Conservation (phyloP, 2,329 filamentous ascomycete genomes). For the Xylaria polymorpha region DNA sequence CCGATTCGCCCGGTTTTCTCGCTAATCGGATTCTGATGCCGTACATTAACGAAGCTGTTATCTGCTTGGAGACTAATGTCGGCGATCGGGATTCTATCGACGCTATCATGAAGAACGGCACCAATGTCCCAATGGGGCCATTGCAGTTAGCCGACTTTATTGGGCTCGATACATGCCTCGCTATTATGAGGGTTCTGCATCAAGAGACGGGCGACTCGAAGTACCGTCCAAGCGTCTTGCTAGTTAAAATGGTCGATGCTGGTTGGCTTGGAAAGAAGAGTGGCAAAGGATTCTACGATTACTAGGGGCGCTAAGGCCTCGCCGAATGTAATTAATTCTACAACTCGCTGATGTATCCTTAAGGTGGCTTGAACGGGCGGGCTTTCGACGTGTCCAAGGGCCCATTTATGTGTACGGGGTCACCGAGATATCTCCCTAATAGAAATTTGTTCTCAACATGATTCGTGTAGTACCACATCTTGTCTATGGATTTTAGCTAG, state of each 20-base stretch:
- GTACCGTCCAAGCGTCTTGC: conserved; percentile 87
- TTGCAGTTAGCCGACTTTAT: conserved; percentile 96
- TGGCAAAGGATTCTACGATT: conserved; percentile 95
- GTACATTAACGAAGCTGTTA: conserved; percentile 96
- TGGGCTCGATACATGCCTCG: conserved; percentile 92
- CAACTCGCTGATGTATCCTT: neutral
- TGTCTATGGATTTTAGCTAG: conserved; percentile 17
- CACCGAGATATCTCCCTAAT: neutral
- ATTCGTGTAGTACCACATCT: conserved; percentile 8
- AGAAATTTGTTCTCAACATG: conserved; percentile 7
- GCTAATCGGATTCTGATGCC: conserved; percentile 98
- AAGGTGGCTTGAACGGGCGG: neutral
- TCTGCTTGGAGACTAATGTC: conserved; percentile 93
- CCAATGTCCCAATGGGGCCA: conserved; percentile 98
- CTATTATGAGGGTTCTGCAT: conserved; percentile 97
- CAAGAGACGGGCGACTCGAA: conserved; percentile 94
- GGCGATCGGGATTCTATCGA: conserved; percentile 93
- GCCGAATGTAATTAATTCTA: conserved; percentile 9
- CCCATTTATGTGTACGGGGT: neutral
- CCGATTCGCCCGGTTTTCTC: conserved; percentile 92
- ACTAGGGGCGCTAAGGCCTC: conserved; percentile 58
- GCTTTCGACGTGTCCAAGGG: neutral
- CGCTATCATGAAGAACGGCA: conserved; percentile 98
- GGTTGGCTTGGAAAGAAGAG: conserved; percentile 98
- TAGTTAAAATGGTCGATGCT: conserved; percentile 96